These are phyloP conservation scores for Hevea brasiliensis DNA, from an alignment of 345 rosid genomes.

Conservation along the genomic window DNA sequence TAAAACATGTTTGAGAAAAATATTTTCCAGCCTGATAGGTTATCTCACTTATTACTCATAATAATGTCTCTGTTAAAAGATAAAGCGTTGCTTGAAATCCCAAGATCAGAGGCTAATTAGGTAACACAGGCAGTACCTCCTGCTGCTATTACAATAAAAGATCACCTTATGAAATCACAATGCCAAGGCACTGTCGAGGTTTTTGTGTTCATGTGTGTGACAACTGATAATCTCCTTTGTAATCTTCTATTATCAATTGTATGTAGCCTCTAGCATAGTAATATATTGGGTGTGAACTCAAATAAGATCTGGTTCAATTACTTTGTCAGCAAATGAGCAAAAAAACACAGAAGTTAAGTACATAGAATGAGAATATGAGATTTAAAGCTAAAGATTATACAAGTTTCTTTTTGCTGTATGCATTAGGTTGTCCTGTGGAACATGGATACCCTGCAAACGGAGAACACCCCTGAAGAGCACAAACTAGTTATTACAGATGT, in stretches of 20 bases:
- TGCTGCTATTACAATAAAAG: neutral
- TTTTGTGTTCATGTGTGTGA: neutral
- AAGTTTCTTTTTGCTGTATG: constrained; percentile 15
- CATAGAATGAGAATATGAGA: neutral
- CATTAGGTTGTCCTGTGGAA: constrained; percentile 61
- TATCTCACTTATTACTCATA: neutral
- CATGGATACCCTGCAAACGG: constrained; percentile 58
- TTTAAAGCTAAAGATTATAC: neutral
- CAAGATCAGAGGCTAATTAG: neutral
- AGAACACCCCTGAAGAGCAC: constrained; percentile 58
- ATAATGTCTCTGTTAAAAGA: neutral
- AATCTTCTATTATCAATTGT: neutral
- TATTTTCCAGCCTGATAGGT: neutral
- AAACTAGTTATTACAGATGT: constrained; percentile 58
- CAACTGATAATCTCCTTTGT: neutral
- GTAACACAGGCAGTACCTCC: neutral
- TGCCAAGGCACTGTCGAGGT: no score
- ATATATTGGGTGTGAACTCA: neutral
- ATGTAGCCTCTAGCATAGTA: neutral
- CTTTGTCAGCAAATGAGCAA: neutral
- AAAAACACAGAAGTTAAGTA: neutral
- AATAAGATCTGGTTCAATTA: neutral
- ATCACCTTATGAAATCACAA: neutral
- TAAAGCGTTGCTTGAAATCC: neutral
- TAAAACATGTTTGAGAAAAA: neutral